These are phyloP conservation scores for Picea glauca DNA, from an alignment of 75 land plant species.

Conservation along the genomic window DNA sequence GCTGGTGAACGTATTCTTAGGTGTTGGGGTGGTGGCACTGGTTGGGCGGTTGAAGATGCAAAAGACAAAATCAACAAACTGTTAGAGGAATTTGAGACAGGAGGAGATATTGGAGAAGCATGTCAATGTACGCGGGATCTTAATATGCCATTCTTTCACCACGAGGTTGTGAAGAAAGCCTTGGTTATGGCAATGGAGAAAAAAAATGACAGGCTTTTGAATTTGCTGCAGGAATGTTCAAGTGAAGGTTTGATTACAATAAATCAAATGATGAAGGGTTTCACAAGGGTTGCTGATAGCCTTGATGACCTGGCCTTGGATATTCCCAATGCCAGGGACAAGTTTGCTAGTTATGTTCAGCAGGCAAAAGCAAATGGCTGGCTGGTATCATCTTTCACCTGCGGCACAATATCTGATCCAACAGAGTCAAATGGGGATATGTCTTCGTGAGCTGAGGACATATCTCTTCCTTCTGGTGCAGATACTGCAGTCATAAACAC, in stretches of 20 bases:
- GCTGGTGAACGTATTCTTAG: conserved; percentile 93
- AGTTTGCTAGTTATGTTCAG: conserved; percentile 59
- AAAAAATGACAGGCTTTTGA: conserved; percentile 68
- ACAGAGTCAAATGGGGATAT: no score
- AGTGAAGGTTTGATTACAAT: conserved; percentile 85
- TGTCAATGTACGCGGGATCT: conserved; percentile 92
- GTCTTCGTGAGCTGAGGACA: no score
- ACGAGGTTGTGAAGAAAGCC: conserved; percentile 92
- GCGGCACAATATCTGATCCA: no score
- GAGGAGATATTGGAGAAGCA: conserved; percentile 82
- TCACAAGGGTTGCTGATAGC: conserved; percentile 56
- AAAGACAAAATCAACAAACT: conserved; percentile 93
- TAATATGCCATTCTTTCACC: conserved; percentile 94
- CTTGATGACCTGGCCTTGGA: conserved; percentile 91
- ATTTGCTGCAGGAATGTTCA: conserved; percentile 71
- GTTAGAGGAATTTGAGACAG: conserved; percentile 83
- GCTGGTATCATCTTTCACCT: conserved; percentile 50
- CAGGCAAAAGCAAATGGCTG: conserved; percentile 65
- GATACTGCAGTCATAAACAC: no score
- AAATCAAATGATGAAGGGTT: conserved; percentile 92
- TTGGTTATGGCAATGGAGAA: conserved; percentile 97
- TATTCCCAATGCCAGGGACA: conserved; percentile 75
- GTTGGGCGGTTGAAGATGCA: conserved; percentile 95
- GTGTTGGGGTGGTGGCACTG: conserved; percentile 97
- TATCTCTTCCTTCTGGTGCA: no score